These are phyloP conservation scores for Rhododendron molle DNA, from an alignment of 148 eudicot genomes.

Conservation along the genomic window DNA sequence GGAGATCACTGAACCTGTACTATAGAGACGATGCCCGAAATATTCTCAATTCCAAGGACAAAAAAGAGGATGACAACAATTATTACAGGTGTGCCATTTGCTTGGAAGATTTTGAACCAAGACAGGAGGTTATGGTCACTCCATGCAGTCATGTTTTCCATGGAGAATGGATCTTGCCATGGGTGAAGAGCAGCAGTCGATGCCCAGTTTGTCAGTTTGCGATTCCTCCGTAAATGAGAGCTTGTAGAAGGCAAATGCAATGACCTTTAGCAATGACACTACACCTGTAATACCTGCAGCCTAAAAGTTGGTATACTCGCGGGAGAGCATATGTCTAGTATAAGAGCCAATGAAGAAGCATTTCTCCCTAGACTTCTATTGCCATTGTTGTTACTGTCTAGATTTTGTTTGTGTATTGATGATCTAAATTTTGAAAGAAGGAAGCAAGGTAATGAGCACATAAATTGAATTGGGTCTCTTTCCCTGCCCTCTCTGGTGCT, in stretches of 20 bases:
- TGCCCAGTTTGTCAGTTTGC: conserved; percentile 66
- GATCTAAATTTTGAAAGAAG: not conserved
- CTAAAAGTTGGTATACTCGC: not conserved
- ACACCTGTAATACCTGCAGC: not conserved
- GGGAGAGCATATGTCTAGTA: not conserved
- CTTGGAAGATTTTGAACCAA: conserved; percentile 62
- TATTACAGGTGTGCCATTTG: conserved; percentile 59
- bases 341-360: not conserved
- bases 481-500: not conserved
- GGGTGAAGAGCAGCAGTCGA: conserved; percentile 56
- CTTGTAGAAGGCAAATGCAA: not conserved
- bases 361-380: not conserved
- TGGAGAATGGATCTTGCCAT: conserved; percentile 73
- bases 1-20: too few species aligned
- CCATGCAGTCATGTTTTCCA: conserved; percentile 80
- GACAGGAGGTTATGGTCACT: conserved; percentile 49
- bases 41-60: too few species aligned
- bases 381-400: not conserved
- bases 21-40: too few species aligned
- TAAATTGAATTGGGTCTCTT: not conserved
- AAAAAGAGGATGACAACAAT: too few species aligned
- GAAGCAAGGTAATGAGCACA: not conserved
- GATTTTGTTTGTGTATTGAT: not conserved
- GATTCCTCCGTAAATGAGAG: conserved; percentile 19
- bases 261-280: not conserved